These are phyloP conservation scores for Phytophthora macrochlamydospora DNA, from an alignment of 352 stramenopile species.

Conservation along the genomic window DNA sequence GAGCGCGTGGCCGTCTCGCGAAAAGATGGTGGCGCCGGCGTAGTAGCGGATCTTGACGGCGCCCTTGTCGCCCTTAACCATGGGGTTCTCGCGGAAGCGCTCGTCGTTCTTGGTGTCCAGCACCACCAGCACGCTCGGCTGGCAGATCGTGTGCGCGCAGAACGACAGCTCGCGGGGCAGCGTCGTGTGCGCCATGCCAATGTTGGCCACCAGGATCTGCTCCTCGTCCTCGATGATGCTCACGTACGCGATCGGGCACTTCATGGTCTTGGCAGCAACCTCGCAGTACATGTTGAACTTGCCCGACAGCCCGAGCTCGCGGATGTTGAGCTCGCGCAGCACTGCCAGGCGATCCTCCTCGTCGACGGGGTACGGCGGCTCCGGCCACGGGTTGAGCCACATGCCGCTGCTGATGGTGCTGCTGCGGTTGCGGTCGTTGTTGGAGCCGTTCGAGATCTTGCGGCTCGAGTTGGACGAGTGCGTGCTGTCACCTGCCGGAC, in stretches of 20 bases:
- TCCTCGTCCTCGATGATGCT: conserved; percentile 88
- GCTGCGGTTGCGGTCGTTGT: conserved; percentile 41
- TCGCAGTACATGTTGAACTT: conserved; percentile 92
- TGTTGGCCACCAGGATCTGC: conserved; percentile 84
- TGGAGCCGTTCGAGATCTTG: conserved; percentile 67
- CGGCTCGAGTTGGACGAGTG: conserved; percentile 44
- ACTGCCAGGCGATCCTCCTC: conserved; percentile 78
- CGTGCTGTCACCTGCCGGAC: conserved; percentile 32
- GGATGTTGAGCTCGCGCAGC: conserved; percentile 83
- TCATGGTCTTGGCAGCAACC: conserved; percentile 88
- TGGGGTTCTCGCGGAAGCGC: conserved; percentile 86
- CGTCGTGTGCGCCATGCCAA: conserved; percentile 83
- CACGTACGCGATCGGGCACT: conserved; percentile 86
- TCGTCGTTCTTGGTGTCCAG: conserved; percentile 88
- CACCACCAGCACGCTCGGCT: conserved; percentile 80
- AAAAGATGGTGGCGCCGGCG: conserved; percentile 84
- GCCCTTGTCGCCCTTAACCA: conserved; percentile 86
- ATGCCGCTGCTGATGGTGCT: conserved; percentile 66
- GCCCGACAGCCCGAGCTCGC: conserved; percentile 66
- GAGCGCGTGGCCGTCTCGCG: conserved; percentile 73
- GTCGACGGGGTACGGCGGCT: conserved; percentile 79
- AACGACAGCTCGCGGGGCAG: conserved; percentile 84
- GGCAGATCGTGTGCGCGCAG: conserved; percentile 87
- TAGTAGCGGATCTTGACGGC: conserved; percentile 90
- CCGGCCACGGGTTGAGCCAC: conserved; percentile 84